Base-by-base conservation (phyloP, 352 stramenopile species). In the Saprolegnia parasitica region DNA sequence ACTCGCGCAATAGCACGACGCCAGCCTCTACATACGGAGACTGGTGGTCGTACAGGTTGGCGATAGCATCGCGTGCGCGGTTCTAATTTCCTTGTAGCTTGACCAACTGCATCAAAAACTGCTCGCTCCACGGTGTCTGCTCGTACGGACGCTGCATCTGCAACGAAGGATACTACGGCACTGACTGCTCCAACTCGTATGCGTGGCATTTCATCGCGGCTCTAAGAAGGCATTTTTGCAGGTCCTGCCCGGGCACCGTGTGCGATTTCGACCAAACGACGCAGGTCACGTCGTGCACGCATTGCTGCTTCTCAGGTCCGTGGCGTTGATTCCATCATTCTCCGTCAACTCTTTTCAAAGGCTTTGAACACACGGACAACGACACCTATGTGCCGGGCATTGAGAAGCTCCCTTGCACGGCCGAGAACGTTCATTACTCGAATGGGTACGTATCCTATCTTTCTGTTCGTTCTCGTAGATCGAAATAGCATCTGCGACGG, bases 261-360 rank as follows among this genome's bases (percentile, higher is more conserved):
- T 99, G 96, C 71, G 75, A 81, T 29, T 98, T 98, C 76, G 83
- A 98, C 68, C 84, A 96, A 29, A 79, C 81, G 5, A 85, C 71
- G 4, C 80, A 95, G 58, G 65, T 65, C 21, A 92, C 98, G 74
- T 78, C 91, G 3, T 99, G 96, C 76, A 76, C 78, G 29, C 96
- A 99, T 76, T 98, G 94, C 75, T 99, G 96, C 75, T 93, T 91
- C 68, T 92, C 94, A 67, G 81, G 80, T 87, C n/a, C n/a, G n/a
- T n/a, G n/a, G n/a, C n/a, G n/a, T n/a, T n/a, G n/a, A n/a, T n/a
- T n/a, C n/a, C n/a, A n/a, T n/a, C n/a, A n/a, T n/a, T n/a, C n/a
- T n/a, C n/a, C n/a, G n/a, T n/a, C n/a, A n/a, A n/a, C n/a, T n/a
- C n/a, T n/a, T n/a, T n/a, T n/a, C n/a, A n/a, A n/a, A 67, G 58